These are phyloP conservation scores for Diplotaxis tenuifolia DNA, from an alignment of 345 rosid species.

Conservation along the genomic window DNA sequence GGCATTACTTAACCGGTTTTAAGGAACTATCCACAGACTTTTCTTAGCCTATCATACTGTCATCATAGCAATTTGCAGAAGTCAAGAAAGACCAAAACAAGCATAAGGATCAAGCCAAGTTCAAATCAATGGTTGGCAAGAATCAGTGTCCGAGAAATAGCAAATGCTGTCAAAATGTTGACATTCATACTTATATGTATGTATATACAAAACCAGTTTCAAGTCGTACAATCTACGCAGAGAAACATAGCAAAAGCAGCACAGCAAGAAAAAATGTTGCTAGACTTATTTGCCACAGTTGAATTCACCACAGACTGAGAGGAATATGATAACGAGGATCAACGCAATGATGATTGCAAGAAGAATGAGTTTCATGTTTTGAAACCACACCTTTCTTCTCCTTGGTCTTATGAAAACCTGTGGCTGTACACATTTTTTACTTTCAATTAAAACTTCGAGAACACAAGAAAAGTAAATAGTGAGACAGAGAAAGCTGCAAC, in stretches of 20 bases:
- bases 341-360: neutral
- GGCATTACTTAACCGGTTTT: neutral
- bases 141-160: slow-evolving; percentile 7
- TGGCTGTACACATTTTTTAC: neutral
- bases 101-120: neutral
- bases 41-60: neutral
- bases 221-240: neutral
- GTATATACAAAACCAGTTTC: neutral
- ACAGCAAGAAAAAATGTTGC: neutral
- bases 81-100: neutral
- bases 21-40: neutral
- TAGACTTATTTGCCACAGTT: neutral
- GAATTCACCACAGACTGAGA: neutral
- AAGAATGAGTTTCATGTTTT: neutral
- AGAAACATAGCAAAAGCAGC: neutral
- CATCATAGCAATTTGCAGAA: neutral
- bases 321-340: neutral
- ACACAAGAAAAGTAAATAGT: neutral
- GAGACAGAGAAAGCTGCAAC: neutral
- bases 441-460: neutral
- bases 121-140: neutral
- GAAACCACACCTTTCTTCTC: neutral
- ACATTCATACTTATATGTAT: neutral
- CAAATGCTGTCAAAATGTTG: neutral
- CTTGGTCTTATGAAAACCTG: neutral